Base-by-base conservation (phyloP, 768 basidiomycete species). In the Phylloporus arenicola region DNA sequence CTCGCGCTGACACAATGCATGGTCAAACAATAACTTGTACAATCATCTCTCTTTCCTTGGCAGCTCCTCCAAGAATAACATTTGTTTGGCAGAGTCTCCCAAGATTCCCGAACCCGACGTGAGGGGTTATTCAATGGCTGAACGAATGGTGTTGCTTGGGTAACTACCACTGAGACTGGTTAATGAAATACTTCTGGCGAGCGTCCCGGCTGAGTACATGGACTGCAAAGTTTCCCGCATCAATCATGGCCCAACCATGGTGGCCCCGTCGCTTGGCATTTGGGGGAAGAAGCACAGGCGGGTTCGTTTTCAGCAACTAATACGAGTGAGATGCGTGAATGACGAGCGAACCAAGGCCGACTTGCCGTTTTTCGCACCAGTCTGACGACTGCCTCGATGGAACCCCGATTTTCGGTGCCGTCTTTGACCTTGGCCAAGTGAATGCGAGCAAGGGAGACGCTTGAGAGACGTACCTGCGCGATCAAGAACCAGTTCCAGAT, bases 161-260 rank as follows among this genome's bases (percentile, higher is more conserved):
- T n/a, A n/a, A n/a, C 19, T 43, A 72, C 72, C 70, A 72, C 10
- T 55, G 56, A 12, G 58, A 54, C 34, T 56, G 61, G 24, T 59
- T 53, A 10, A 61, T 51, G 61, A 91, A 90, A 71, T 83, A 91
- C 64, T 79, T 82, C 55, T 83, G 78, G 53, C 80, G 72, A 22
- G 84, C 84, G 24, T 77, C 74, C 50, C 68, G 77, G 68, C 84
- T 86, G 51, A 91, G 57, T 42, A 92, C 72, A 62, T 92, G 89
- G 19, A 92, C 81, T 1, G 82, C 89, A 72, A 89, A 86, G 41
- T 81, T 75, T 27, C 88, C 88, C 7, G 80, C 86, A 63, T 92
- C 89, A 42, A 92, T 70, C 82, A 92, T 81, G 3, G 84, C 85
- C 90, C 89, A 92, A 22, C 86, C 87, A 47, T 83, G 83, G 55